These are phyloP conservation scores for Colletotrichum horii DNA, from an alignment of 2,329 filamentous ascomycete species.

Conservation along the genomic window DNA sequence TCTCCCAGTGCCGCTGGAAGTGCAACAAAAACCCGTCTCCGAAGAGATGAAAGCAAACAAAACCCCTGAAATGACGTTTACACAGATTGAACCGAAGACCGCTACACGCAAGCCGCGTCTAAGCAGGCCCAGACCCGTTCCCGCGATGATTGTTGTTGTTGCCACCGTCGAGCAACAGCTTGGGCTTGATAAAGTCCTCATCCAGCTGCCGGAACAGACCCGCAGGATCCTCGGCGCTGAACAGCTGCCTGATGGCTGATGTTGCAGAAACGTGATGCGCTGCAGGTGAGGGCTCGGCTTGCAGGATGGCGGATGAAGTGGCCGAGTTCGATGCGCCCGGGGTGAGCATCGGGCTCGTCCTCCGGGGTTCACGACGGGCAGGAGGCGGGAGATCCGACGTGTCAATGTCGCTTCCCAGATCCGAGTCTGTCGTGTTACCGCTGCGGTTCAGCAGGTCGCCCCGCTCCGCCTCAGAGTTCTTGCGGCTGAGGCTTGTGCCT, in stretches of 20 bases:
- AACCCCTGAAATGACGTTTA: not conserved
- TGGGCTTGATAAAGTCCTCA: conserved; percentile 95
- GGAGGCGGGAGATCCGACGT: conserved; percentile 70
- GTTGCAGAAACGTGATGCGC: conserved; percentile 68
- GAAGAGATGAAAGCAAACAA: not conserved
- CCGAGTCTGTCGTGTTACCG: conserved; percentile 57
- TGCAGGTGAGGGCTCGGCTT: conserved; percentile 22
- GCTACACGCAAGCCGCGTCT: not conserved
- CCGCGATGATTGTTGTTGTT: conserved; percentile 2
- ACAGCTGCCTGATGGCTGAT: conserved; percentile 79
- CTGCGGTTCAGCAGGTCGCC: conserved; percentile 59
- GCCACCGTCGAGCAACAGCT: conserved; percentile 79
- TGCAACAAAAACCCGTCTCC: not conserved
- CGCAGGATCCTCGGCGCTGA: conserved; percentile 86
- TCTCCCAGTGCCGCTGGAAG: not conserved
- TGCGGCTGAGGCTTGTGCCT: conserved; percentile 57
- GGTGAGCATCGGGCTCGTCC: conserved; percentile 41
- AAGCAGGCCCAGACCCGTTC: conserved; percentile 13
- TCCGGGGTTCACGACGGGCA: conserved; percentile 50
- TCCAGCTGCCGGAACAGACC: conserved; percentile 92
- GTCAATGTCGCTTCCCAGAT: conserved; percentile 69
- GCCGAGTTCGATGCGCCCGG: conserved; percentile 21
- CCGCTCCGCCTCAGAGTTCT: conserved; percentile 57
- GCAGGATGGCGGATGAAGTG: conserved; percentile 7
- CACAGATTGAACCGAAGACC: not conserved